Evolutionary conservation across 2,329 filamentous ascomycete genomes (phyloP).

Genomic region (Exutisphaerella laricina): DNA sequence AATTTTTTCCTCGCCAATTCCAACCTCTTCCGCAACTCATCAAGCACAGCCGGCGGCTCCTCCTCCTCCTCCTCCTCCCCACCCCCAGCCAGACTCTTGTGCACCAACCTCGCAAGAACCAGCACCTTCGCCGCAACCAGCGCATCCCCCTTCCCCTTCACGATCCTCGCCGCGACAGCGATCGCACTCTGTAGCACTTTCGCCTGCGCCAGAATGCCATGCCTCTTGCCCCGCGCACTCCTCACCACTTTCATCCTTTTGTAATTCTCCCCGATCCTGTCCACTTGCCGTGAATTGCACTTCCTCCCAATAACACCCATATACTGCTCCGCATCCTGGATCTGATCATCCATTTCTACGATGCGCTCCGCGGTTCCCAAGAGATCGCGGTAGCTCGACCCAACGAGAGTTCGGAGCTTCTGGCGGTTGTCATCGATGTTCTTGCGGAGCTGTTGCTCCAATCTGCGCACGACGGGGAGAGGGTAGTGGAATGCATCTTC

Average conservation of each 20-base stretch:
- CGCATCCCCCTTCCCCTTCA: conserved; percentile 48
- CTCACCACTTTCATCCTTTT: conserved; percentile 22
- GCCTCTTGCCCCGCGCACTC: conserved; percentile 1
- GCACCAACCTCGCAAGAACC: conserved; percentile 68
- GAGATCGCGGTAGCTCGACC: conserved; percentile 74
- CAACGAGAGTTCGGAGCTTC: conserved; percentile 61
- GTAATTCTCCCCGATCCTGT: conserved; percentile 52
- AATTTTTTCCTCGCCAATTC: conserved; percentile 58
- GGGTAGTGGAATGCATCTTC: conserved; percentile 64
- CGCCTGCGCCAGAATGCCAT: conserved; percentile 19
- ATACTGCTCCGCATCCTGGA: conserved; percentile 65
- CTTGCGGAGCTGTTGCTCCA: conserved; percentile 59
- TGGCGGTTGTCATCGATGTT: conserved; percentile 59
- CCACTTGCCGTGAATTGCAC: conserved; percentile 68
- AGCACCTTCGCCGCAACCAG: conserved; percentile 58
- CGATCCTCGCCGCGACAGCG: conserved; percentile 47
- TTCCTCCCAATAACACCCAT: conserved; percentile 67
- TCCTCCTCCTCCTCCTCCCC: conserved; percentile 50
- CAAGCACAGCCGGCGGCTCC: conserved; percentile 49
- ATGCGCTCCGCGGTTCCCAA: conserved; percentile 92
- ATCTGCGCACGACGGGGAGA: conserved; percentile 55
- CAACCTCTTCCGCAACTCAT: conserved; percentile 59
- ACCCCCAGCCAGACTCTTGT: conserved; percentile 67
- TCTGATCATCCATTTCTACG: conserved; percentile 76
- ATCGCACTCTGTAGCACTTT: conserved; percentile 53